These are phyloP conservation scores for Madurella mycetomatis DNA, from an alignment of 2,329 filamentous ascomycete species.

Conservation along the genomic window DNA sequence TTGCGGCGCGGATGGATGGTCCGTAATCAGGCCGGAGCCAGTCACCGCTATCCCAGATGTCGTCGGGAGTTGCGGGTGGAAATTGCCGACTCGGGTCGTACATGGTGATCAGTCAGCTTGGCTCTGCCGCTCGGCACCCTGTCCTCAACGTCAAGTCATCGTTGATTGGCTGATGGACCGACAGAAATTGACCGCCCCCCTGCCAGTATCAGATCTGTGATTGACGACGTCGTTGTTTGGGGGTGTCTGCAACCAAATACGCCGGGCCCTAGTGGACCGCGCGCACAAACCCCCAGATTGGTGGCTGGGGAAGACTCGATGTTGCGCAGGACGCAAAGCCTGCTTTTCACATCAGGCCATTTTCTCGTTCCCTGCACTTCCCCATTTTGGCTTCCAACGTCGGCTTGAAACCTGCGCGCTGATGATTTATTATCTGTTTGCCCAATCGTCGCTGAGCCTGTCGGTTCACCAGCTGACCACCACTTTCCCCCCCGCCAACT, in stretches of 20 bases:
- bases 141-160: slow-evolving; percentile 13
- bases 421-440: no score
- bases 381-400: background rate
- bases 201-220: slow-evolving; percentile 14
- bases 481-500: no score
- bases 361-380: background rate
- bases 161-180: slow-evolving; percentile 8
- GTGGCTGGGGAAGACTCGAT: background rate
- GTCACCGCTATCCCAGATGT: slow-evolving; percentile 4
- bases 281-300: background rate
- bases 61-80: slow-evolving; percentile 6
- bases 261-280: no score
- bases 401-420: no score
- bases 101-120: background rate
- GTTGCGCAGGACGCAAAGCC: background rate
- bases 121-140: background rate
- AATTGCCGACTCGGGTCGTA: slow-evolving; percentile 12
- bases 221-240: slow-evolving; percentile 1
- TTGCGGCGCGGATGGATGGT: background rate
- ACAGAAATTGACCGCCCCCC: background rate
- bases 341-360: background rate
- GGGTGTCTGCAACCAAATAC: background rate
- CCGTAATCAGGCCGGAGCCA: background rate
- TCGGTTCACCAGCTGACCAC: no score
- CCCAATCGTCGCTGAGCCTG: no score